These are phyloP conservation scores for Sporothrix brasiliensis DNA, from an alignment of 2,329 filamentous ascomycete genomes.

Conservation along the genomic window DNA sequence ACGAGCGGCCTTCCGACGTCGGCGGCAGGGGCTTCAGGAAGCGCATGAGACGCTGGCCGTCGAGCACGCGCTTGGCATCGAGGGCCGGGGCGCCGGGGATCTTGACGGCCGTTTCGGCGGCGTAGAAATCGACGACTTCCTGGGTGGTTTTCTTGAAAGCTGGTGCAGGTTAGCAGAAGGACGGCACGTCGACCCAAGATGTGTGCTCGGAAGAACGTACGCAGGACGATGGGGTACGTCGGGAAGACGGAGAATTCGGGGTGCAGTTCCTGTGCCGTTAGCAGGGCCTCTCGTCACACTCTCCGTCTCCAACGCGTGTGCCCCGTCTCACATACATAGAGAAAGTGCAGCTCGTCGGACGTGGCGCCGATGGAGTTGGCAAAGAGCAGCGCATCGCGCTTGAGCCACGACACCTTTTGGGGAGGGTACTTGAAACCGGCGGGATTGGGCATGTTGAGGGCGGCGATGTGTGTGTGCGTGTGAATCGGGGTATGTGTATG, in stretches of 20 bases:
- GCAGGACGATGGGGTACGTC: conserved; percentile 80
- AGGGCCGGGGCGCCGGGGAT: conserved; percentile 79
- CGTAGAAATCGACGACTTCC: conserved; percentile 85
- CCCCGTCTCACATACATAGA: conserved; percentile 66
- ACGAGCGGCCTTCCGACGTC: conserved; percentile 69
- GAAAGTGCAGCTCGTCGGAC: conserved; percentile 86
- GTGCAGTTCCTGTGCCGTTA: conserved; percentile 70
- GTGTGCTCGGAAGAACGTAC: conserved; percentile 49
- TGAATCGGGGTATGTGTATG: background rate
- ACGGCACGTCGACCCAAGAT: background rate
- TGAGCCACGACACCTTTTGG: conserved; percentile 77
- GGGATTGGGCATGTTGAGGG: conserved; percentile 50
- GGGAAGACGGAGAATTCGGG: conserved; percentile 86
- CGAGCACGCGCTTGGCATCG: conserved; percentile 73
- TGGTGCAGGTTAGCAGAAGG: conserved; percentile 36
- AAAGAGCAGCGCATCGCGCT: conserved; percentile 87
- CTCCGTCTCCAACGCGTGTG: background rate
- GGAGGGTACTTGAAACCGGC: conserved; percentile 79
- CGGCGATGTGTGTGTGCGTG: background rate
- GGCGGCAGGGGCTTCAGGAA: conserved; percentile 76
- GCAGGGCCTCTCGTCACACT: background rate
- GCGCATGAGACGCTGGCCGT: conserved; percentile 79
- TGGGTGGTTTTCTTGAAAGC: conserved; percentile 76
- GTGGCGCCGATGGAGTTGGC: conserved; percentile 84
- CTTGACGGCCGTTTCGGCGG: conserved; percentile 62